Evolutionary conservation across 768 basidiomycete genomes (phyloP), one percentile per base, ranked within the genome.

Genomic region (Collybia sp.): DNA sequence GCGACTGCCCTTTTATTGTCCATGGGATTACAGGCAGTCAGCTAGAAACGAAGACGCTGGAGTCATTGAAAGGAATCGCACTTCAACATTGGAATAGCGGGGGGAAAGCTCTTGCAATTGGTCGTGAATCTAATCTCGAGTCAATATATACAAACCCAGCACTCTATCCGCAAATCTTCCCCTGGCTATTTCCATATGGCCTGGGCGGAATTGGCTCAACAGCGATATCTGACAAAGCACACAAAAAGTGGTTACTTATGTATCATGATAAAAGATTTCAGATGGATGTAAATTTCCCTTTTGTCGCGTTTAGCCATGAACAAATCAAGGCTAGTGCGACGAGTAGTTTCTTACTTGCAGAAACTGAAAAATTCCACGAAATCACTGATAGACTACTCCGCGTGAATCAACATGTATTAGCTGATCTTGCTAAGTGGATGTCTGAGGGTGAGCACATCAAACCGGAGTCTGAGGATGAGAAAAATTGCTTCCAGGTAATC

Each of bases 121-220:
- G 63, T 1, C 63, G 61, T 32, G 42, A 40, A 4, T 30, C 37
- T 0, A 17, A 49, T 2, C 58, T 62, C 0, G 43, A 63, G 40
- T 59, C 58, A 3, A 54, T 61, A 6, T 65, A 56, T 36, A 39
- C 64, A 9, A 70, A 75, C 51, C 59, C 64, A 5, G 42, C 49
- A 2, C 41, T 69, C n/a, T 73, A 68, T 52, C 66, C 71, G 2
- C 52, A 61, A 6, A 68, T 72, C 62, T 72, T 70, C 55, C 71
- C 69, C 0, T 72, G 68, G 67, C 50, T 73, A 0, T 73, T 66
- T 53, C 71, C 68, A 0, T 73, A 70, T 53, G 67, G 70, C 0
- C 31, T 56, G 13, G 63, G 63, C 3, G 54, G 58, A 0, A 44
- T 59, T 12, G 58, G 54, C 9, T 45, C 15, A 31, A 40, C 38